Base-by-base conservation (phyloP, 2,329 filamentous ascomycete genomes). In the Lachnellula arida region DNA sequence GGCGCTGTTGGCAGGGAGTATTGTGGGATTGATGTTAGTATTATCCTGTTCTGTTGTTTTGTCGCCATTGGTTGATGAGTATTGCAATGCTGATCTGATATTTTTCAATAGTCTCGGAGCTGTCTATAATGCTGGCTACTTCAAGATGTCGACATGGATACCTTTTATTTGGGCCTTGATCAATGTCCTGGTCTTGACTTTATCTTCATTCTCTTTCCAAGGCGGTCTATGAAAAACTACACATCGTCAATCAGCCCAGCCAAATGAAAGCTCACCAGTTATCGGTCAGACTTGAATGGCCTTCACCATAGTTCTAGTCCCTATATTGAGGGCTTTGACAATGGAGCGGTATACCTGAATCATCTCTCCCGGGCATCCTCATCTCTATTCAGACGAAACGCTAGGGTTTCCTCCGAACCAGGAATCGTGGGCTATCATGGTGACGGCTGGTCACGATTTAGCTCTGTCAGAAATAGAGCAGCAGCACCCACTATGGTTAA, bases 341-440 rank as follows among this genome's bases (percentile, higher is more conserved):
- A 4, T 5, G 23, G 23, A 25, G 23, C 23, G 23, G 23, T 6
- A 25, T 25, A 25, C 23, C 23, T 6, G 23, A 25, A 25, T 25
- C 23, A 25, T 25, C 23, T 25, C 23, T 25, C 23, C 23, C 23
- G 23, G 23, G 7, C 7, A 25, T 25, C 23, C 23, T 25, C 23
- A 25, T 25, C 23, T 25, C 23, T 5, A 25, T 1, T 91, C 91
- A 0, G 89, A 84, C 44, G 92, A 74, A 17, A 96, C 81, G 22
- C 78, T 82, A 5, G 84, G 84, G 66, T 85, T 86, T 0, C 88
- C 88, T 1, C 86, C 88, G 32, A 93, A 72, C 89, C 89, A 91
- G 72, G 88, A 89, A 73, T 96, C 91, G 61, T 91, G 86, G 0
- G 86, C 89, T 52, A 96, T 84, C 35, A 76, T 79, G 59, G 96